These are phyloP conservation scores for Ceratocystis ficicola DNA, from an alignment of 2,329 filamentous ascomycete species.

Conservation along the genomic window DNA sequence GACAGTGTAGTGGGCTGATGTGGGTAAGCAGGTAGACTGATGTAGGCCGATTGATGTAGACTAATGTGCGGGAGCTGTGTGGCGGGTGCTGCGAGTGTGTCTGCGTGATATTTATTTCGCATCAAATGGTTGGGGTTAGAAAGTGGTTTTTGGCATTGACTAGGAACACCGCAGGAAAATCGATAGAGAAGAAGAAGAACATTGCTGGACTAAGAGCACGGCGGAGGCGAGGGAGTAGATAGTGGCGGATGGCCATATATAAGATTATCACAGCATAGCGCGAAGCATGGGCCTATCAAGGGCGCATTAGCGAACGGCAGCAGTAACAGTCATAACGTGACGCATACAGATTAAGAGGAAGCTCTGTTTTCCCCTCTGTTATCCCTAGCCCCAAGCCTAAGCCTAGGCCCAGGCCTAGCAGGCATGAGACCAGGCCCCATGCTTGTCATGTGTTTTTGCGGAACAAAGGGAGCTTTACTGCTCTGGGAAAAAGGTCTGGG, in stretches of 20 bases:
- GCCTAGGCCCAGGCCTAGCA: neutral
- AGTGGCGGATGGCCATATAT: neutral
- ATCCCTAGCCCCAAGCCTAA: neutral
- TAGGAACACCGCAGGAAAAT: no score
- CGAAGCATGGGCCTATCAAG: neutral
- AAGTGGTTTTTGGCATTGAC: no score
- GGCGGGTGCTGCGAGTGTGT: no score
- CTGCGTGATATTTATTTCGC: no score
- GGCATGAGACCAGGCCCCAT: neutral
- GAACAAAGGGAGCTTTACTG: constrained; percentile 10
- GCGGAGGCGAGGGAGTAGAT: neutral
- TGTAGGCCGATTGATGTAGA: no score
- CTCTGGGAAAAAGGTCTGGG: neutral
- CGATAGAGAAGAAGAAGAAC: neutral
- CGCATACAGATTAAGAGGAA: neutral
- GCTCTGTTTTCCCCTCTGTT: no score
- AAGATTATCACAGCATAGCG: neutral
- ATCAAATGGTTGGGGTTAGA: no score
- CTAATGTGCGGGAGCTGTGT: no score
- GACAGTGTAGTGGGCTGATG: no score
- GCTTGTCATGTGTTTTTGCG: neutral
- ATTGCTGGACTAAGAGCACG: neutral
- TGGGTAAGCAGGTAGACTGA: no score
- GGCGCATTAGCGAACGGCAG: no score
- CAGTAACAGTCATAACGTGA: neutral